These are phyloP conservation scores for Globisporangium camurandrum DNA, from an alignment of 352 stramenopile genomes.

Conservation along the genomic window DNA sequence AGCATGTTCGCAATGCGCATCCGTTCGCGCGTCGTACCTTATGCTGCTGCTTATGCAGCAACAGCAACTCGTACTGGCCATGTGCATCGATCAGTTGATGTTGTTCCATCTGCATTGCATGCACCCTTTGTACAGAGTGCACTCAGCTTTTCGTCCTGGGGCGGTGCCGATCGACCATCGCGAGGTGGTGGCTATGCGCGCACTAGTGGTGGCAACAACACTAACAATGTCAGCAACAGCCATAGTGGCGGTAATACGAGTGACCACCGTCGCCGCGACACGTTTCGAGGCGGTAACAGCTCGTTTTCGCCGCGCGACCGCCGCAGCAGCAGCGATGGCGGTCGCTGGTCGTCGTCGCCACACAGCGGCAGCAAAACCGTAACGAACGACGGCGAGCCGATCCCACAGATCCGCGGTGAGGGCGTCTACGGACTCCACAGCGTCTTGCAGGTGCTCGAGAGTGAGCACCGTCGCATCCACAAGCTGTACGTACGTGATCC, in stretches of 20 bases:
- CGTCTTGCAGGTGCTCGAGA: slow-evolving; percentile 56
- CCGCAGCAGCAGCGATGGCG: background rate
- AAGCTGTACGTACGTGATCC: slow-evolving; percentile 46
- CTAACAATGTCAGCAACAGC: background rate
- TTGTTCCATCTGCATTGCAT: background rate
- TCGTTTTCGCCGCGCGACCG: background rate
- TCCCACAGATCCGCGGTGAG: slow-evolving; percentile 52
- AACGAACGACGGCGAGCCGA: slow-evolving; percentile 24
- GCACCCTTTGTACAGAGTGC: background rate
- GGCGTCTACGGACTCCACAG: slow-evolving; percentile 67
- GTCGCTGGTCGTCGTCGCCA: slow-evolving; percentile 3
- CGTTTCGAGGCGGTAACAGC: background rate
- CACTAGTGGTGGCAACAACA: background rate
- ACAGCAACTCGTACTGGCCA: too few relatives aligned
- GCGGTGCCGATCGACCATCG: background rate
- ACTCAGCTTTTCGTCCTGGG: slow-evolving; percentile 9
- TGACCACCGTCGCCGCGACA: background rate
- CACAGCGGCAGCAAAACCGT: slow-evolving; percentile 5
- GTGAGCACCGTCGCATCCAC: slow-evolving; percentile 37
- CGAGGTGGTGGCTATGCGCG: background rate
- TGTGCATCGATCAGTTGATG: too few relatives aligned
- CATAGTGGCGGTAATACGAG: background rate
- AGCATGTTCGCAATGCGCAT: too few relatives aligned
- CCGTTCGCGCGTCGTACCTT: too few relatives aligned
- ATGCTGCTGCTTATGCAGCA: too few relatives aligned